phyloP scores from a whole-genome alignment of 2,329 filamentous ascomycete species.

The Botrytis sinoallii region DNA sequence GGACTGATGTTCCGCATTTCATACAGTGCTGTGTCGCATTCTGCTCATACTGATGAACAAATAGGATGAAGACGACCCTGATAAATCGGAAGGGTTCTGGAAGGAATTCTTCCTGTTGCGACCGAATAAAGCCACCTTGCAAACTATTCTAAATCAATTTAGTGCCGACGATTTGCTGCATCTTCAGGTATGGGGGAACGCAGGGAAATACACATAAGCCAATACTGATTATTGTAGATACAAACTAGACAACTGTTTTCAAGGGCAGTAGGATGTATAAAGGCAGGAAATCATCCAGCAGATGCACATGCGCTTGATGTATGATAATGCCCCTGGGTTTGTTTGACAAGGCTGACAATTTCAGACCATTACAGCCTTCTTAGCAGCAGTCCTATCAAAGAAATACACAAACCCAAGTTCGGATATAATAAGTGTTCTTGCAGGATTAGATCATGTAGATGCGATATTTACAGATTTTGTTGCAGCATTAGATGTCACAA shows the following conservation, averaged over 20 bases:
- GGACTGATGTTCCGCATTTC: constrained; percentile 10
- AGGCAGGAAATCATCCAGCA: constrained; percentile 55
- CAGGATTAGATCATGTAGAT: constrained; percentile 86
- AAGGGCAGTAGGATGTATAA: constrained; percentile 67
- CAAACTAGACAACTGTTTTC: constrained; percentile 63
- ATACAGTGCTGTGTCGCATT: constrained; percentile 1
- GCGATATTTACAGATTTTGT: constrained; percentile 86
- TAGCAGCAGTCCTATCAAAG: constrained; percentile 78
- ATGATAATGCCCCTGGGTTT: constrained; percentile 38
- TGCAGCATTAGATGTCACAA: constrained; percentile 73
- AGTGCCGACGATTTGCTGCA: constrained; percentile 72
- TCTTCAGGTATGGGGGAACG: constrained; percentile 54
- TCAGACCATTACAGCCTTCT: constrained; percentile 85
- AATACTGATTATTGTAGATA: constrained; percentile 28
- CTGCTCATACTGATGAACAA: constrained; percentile 26
- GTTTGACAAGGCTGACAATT: constrained; percentile 42
- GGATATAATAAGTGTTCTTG: constrained; percentile 86
- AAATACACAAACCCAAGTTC: constrained; percentile 94
- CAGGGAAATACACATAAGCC: neutral
- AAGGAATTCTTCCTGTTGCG: constrained; percentile 88
- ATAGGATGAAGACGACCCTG: constrained; percentile 62
- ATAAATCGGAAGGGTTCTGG: constrained; percentile 90
- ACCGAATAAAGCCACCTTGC: constrained; percentile 69
- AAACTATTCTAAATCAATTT: constrained; percentile 65
- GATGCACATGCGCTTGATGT: constrained; percentile 86